Percentiles rank a stretch among this genome's conserved stretches.
Conservation (phyloP, 2,329 filamentous ascomycete species). For the Graphilbum sp. region DNA sequence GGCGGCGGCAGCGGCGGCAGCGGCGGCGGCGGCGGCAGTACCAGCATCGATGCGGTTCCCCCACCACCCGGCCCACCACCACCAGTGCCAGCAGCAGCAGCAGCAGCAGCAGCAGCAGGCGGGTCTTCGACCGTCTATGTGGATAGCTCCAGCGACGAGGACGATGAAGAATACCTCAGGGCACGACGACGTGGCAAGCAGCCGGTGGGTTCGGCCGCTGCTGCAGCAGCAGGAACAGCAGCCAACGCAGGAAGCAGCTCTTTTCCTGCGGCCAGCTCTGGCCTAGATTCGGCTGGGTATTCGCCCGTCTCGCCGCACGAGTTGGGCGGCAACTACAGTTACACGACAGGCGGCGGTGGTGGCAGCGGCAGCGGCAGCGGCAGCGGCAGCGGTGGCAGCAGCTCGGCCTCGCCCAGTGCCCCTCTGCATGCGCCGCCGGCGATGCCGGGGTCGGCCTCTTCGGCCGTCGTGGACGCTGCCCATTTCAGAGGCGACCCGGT, state of each 20-base stretch:
- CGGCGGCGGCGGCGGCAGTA: background rate
- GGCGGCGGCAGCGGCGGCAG: too few relatives aligned
- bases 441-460: background rate
- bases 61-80: background rate
- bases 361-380: background rate
- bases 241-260: too few relatives aligned
- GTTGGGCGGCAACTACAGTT: too few relatives aligned
- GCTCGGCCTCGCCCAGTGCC: background rate
- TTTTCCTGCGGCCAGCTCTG: too few relatives aligned
- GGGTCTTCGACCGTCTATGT: background rate
- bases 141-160: conserved; percentile 2
- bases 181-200: conserved; percentile 1
- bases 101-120: background rate
- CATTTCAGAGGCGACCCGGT: background rate
- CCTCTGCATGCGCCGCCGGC: background rate
- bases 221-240: too few relatives aligned
- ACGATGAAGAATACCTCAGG: conserved; percentile 7
- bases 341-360: too few relatives aligned
- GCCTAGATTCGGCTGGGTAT: too few relatives aligned
- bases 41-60: background rate
- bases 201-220: too few relatives aligned
- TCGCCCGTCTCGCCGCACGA: too few relatives aligned
- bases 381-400: too few relatives aligned
- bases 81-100: background rate
- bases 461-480: conserved; percentile 1